These are phyloP conservation scores for Fusarium lyarnte DNA, from an alignment of 2,329 filamentous ascomycete species.

Conservation along the genomic window DNA sequence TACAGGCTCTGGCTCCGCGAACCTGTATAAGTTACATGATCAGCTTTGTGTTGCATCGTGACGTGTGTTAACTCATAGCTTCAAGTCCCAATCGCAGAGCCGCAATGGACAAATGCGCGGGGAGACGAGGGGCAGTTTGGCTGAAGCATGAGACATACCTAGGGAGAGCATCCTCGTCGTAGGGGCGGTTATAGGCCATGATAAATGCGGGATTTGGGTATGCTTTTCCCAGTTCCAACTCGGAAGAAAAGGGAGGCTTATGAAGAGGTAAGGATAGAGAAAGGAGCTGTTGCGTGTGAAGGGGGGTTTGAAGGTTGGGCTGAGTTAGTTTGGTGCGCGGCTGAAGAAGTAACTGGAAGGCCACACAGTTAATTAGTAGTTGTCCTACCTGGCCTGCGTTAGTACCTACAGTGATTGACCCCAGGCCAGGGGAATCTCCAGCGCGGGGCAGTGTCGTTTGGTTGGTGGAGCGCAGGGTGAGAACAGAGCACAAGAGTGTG, in stretches of 20 bases:
- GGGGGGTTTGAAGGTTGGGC: conserved; percentile 31
- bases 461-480: conserved; percentile 27
- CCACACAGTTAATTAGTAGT: conserved; percentile 7
- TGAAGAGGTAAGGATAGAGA: neutral
- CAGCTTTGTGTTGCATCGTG: conserved; percentile 37
- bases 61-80: conserved; percentile 1
- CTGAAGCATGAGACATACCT: conserved; percentile 62
- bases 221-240: neutral
- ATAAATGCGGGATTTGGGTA: neutral
- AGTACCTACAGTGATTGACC: conserved; percentile 2
- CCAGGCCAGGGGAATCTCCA: conserved; percentile 18
- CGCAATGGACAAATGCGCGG: conserved; percentile 22
- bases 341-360: conserved; percentile 28
- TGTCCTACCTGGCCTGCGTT: neutral
- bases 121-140: conserved; percentile 34
- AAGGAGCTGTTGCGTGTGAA: neutral
- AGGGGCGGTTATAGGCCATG: conserved; percentile 95
- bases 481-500: conserved; percentile 25
- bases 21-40: conserved; percentile 56
- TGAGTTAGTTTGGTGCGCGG: conserved; percentile 31
- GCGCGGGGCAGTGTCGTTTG: conserved; percentile 37
- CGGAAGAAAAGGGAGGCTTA: neutral
- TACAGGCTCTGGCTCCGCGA: conserved; percentile 80
- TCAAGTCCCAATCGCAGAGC: conserved; percentile 30
- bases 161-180: conserved; percentile 94